Base-by-base conservation (phyloP, 2,329 filamentous ascomycete genomes). In the Beauveria sp. region DNA sequence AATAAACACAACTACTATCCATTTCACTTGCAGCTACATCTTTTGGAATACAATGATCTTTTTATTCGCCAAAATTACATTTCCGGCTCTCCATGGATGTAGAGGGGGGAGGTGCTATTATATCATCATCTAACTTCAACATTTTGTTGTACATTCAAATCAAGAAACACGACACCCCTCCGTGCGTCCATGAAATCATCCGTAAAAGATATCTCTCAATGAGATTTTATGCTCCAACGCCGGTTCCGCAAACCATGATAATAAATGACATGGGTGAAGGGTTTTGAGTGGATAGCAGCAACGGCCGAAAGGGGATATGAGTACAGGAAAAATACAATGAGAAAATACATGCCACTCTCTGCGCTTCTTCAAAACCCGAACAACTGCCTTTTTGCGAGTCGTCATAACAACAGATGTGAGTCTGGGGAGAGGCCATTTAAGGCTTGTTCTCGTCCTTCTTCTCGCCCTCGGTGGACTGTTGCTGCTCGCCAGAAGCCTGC, bases 371-470 rank as follows among this genome's bases (percentile, higher is more conserved):
- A 66, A 72, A 71, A 73, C 67, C 34, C 34, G 57, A 60, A 56
- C 40, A 26, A 50, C 34, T 28, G n/a, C 55, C 54, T 61, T 60
- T 54, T 63, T 46, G 26, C 12, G 58, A 34, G 56, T 42, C 22
- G 34, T 70, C 62, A 60, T 68, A 69, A 69, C 70, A 63, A 56
- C 67, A 65, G 65, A 64, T 68, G 67, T 55, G 30, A 61, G 60
- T 40, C 64, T 66, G 65, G 68, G 67, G 67, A 57, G 54, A 10
- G 66, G 58, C 62, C 66, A 67, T 74, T 84, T 83, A 86, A 70
- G 82, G 82, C 83, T 87, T 87, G 79, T 79, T 82, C 78, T 88
- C 85, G 67, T 81, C 83, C 86, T 92, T 92, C 83, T 90, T 90
- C 81, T 92, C 86, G 67, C 82, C 86, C 74, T 90, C 86, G 64